phyloP scores from a whole-genome alignment of 192 early-diverging fungal species.

The Oehlia diaphana region DNA sequence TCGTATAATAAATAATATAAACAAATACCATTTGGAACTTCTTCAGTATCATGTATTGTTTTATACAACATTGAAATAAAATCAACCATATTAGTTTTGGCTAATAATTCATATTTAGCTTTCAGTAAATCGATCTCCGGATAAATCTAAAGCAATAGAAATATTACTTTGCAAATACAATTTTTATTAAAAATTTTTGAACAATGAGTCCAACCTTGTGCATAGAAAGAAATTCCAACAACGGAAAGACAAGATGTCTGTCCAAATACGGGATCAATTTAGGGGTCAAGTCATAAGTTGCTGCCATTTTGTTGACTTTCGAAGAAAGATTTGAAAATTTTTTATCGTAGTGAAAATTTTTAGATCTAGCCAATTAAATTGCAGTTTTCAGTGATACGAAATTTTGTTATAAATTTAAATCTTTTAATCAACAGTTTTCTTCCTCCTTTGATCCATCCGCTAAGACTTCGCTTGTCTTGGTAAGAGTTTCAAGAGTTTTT shows the following conservation, averaged over 20 bases:
- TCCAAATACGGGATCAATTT: conserved; percentile 87
- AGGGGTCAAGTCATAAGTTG: conserved; percentile 77
- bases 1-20: background rate
- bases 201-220: conserved; percentile 56
- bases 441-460: conserved; percentile 20
- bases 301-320: conserved; percentile 40
- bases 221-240: conserved; percentile 84
- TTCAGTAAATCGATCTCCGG: conserved; percentile 70
- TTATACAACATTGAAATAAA: conserved; percentile 83
- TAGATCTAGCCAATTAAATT: background rate
- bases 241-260: conserved; percentile 89
- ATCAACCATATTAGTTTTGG: conserved; percentile 93
- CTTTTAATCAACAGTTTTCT: background rate
- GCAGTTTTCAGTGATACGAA: background rate
- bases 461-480: conserved; percentile 12
- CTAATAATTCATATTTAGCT: conserved; percentile 88
- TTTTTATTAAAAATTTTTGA: background rate
- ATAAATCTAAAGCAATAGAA: conserved; percentile 62
- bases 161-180: background rate
- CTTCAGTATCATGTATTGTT: conserved; percentile 74
- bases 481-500: background rate
- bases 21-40: conserved; percentile 68
- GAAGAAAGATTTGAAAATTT: background rate
- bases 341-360: too few species aligned
- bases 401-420: conserved; percentile 7